A percentile compares a stretch with the other conserved stretches of the same genome.
These are phyloP conservation scores for Hymenoscyphus scutula DNA, from an alignment of 2,329 filamentous ascomycete species.

Conservation along the genomic window DNA sequence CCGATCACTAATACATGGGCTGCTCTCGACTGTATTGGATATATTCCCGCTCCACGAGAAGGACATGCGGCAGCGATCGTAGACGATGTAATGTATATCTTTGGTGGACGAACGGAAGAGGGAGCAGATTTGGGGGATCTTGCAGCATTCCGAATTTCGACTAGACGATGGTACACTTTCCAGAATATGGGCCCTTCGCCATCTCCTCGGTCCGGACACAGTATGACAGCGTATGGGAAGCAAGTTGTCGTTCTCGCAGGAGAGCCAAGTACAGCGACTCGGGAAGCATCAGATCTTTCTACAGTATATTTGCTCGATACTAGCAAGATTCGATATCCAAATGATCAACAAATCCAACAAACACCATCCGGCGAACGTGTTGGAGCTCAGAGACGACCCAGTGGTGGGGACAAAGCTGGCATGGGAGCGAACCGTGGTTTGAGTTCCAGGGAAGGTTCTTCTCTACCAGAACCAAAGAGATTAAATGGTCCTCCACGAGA, in stretches of 20 bases:
- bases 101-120: constrained; percentile 92
- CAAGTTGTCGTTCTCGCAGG: constrained; percentile 89
- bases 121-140: constrained; percentile 90
- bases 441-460: constrained; percentile 32
- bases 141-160: constrained; percentile 78
- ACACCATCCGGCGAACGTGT: constrained; percentile 41
- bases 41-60: constrained; percentile 90
- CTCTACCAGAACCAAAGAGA: constrained; percentile 46
- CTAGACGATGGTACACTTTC: constrained; percentile 96
- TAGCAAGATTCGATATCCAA: constrained; percentile 92
- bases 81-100: constrained; percentile 98
- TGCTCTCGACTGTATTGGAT: constrained; percentile 93
- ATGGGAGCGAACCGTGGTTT: constrained; percentile 30
- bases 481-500: constrained; percentile 41
- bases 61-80: constrained; percentile 92
- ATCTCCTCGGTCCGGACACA: constrained; percentile 89
- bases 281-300: constrained; percentile 79
- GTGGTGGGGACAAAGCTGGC: constrained; percentile 42
- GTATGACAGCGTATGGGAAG: constrained; percentile 94
- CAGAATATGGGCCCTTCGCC: constrained; percentile 99
- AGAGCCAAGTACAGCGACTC: constrained; percentile 84
- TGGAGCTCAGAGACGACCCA: constrained; percentile 39
- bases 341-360: constrained; percentile 53
- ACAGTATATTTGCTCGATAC: constrained; percentile 92
- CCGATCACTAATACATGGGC: constrained; percentile 78